Evolutionary conservation across 1,284 basidiomycete species (phyloP).

Genomic region (Meripilus lineatus): DNA sequence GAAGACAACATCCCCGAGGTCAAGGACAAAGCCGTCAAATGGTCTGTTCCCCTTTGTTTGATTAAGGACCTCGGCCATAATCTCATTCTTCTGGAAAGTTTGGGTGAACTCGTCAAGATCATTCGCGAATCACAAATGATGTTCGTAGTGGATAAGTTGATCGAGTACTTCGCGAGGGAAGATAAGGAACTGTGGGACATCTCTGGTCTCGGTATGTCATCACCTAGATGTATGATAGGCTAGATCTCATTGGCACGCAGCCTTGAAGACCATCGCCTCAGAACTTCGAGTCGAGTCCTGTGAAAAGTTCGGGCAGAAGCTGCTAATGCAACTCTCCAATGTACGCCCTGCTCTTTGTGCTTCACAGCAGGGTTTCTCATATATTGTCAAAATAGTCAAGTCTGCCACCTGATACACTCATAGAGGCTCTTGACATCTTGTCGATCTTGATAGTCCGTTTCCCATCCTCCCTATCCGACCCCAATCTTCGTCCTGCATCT

Average conservation of each 20-base stretch:
- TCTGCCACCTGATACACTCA: slow-evolving; percentile 78
- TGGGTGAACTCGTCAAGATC: slow-evolving; percentile 85
- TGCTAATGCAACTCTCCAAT: slow-evolving; percentile 73
- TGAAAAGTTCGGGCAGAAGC: slow-evolving; percentile 80
- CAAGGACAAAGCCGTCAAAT: slow-evolving; percentile 95
- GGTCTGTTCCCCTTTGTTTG: slow-evolving; percentile 53
- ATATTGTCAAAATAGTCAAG: too few relatives aligned
- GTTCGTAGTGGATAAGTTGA: slow-evolving; percentile 81
- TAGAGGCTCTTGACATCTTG: slow-evolving; percentile 89
- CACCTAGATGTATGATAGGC: slow-evolving; percentile 1
- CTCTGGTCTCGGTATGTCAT: slow-evolving; percentile 75
- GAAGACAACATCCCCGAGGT: slow-evolving; percentile 97
- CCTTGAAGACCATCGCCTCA: slow-evolving; percentile 90
- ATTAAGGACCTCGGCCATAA: neutral
- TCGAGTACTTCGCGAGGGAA: slow-evolving; percentile 78
- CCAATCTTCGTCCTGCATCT: slow-evolving; percentile 51
- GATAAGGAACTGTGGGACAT: slow-evolving; percentile 93
- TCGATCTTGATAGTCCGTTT: slow-evolving; percentile 90
- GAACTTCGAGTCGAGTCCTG: slow-evolving; percentile 85
- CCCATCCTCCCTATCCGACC: slow-evolving; percentile 62
- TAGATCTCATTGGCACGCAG: slow-evolving; percentile 34
- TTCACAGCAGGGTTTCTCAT: slow-evolving; percentile 13
- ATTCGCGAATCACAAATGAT: slow-evolving; percentile 82
- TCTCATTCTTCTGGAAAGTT: slow-evolving; percentile 35
- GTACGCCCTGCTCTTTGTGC: too few relatives aligned